Evolutionary conservation across 371 early-diverging fungal species (phyloP).

Genomic region (Rhizopus microsporus): DNA sequence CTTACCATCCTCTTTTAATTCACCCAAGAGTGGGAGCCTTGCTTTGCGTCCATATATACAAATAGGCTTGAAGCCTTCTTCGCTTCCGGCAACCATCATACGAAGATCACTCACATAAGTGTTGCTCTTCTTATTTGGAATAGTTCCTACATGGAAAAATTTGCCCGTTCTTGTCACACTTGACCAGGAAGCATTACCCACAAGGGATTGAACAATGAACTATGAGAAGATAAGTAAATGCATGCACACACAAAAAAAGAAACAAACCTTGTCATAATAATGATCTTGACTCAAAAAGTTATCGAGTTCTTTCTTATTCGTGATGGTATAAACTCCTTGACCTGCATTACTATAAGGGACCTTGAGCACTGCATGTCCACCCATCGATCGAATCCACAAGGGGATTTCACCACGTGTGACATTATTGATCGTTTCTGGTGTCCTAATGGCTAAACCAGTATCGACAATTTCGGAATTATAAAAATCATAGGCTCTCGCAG

Average conservation of each 20-base stretch:
- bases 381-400: constrained; percentile 85
- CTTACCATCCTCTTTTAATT: constrained; percentile 57
- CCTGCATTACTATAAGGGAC: constrained; percentile 94
- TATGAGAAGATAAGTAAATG: constrained; percentile 3
- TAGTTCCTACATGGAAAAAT: constrained; percentile 90
- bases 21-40: constrained; percentile 71
- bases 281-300: constrained; percentile 81
- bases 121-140: constrained; percentile 88
- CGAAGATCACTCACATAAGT: constrained; percentile 87
- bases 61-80: constrained; percentile 83
- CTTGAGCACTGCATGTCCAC: constrained; percentile 90
- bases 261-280: constrained; percentile 79
- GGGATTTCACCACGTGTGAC: constrained; percentile 87
- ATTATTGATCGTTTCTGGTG: constrained; percentile 90
- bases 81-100: constrained; percentile 82
- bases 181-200: constrained; percentile 93
- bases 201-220: constrained; percentile 92
- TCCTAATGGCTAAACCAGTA: constrained; percentile 76
- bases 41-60: constrained; percentile 88
- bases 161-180: constrained; percentile 79
- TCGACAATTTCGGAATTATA: constrained; percentile 79
- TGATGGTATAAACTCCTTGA: constrained; percentile 94
- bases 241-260: not conserved
- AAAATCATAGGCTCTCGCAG: constrained; percentile 91
- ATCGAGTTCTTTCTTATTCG: constrained; percentile 74